Evolutionary conservation across 345 rosid genomes (phyloP), one percentile per base, ranked within the genome.

Genomic region (Moricandia arvensis): DNA sequence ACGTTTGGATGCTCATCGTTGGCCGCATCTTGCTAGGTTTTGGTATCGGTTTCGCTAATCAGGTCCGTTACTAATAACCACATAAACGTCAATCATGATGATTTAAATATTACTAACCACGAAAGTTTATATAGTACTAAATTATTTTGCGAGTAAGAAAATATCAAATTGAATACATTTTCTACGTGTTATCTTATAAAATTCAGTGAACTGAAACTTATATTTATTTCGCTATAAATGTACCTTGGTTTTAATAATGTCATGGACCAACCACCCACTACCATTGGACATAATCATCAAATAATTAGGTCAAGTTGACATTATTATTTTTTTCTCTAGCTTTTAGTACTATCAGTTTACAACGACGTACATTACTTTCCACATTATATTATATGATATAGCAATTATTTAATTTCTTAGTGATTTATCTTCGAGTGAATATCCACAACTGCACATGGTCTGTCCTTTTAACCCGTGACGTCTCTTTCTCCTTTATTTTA

Each of bases 31-130:
- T 96, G 70, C 95, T 96, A 17, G 99, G 99, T 72, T 93, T 96
- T 31, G 99, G 99, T 43, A 86, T 96, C 51, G 99, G 99, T 11
- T 96, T 96, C 62, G 97, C 99, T 59, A 96, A 93, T 80, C 99
- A 96, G 99, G 99, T 96, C 73, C 65, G 6, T 62, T 3, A 15
- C 58, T 11, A 47, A 37, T 21, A 6, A 27, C 11, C 53, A n/a
- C 27, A 27, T 38, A 5, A 17, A 17, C 35, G 7, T 43, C 13
- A 2, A 4, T 35, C 16, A 15, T 54, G 10, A 69, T 8, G 6
- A 62, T 81, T 77, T 70, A 33, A 34, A 5, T 15, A 49, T 15
- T 49, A 16, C 57, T 15, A 47, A 47, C 54, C 16, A 43, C 3
- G 13, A 43, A 21, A 21, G 24, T 1, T 21, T 21, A 21, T 21